Evolutionary conservation across 2,329 filamentous ascomycete genomes (phyloP).

Genomic region (Penicillium sp.): DNA sequence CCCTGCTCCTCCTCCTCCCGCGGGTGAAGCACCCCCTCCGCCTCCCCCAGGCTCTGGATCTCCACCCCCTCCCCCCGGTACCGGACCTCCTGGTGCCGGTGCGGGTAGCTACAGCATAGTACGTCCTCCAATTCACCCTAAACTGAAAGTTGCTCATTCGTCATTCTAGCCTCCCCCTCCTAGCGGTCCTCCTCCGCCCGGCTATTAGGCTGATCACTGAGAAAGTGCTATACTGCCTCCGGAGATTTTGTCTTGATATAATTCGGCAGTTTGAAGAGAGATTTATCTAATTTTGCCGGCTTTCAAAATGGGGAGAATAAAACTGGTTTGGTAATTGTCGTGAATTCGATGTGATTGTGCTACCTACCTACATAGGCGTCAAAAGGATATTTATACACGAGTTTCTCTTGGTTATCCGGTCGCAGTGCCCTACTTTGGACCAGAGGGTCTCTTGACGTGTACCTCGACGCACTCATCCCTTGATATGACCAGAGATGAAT

Average conservation of each 20-base stretch:
- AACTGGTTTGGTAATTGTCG: not conserved
- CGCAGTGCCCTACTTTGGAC: not conserved
- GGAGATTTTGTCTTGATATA: not conserved
- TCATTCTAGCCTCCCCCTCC: not conserved
- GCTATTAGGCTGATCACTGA: constrained; percentile 2
- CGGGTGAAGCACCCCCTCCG: constrained; percentile 54
- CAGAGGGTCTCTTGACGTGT: not conserved
- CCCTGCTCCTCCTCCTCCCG: constrained; percentile 53
- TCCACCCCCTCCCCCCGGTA: constrained; percentile 55
- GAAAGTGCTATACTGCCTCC: not conserved
- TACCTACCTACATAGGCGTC: not conserved
- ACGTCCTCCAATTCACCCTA: constrained; percentile 33
- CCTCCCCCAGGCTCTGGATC: constrained; percentile 61
- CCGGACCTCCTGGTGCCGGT: constrained; percentile 36
- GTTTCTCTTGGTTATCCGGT: not conserved
- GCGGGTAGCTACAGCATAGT: constrained; percentile 61
- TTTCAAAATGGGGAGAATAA: not conserved
- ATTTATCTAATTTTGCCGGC: not conserved
- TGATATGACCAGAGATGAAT: not conserved
- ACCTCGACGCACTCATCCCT: not conserved
- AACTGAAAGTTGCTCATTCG: not conserved
- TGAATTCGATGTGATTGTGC: not conserved
- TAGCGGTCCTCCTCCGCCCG: not conserved
- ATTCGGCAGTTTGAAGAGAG: not conserved
- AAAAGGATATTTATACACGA: not conserved